phyloP scores from a whole-genome alignment of 495 filamentous ascomycete genomes.

The Penicillium bialowiezense region DNA sequence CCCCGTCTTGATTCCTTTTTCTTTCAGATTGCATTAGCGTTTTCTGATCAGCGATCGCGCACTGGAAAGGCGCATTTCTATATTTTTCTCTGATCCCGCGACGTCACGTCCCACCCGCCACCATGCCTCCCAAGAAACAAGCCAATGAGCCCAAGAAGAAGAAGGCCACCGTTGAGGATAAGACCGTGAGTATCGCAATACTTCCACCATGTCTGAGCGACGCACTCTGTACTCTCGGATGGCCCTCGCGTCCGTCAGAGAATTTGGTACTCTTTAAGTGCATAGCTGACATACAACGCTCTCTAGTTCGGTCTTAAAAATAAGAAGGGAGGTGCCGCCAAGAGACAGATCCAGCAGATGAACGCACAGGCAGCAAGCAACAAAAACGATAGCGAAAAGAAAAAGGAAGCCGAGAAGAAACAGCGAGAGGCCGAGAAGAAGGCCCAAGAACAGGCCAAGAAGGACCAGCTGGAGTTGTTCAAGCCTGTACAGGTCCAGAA shows the following conservation, averaged over 20 bases:
- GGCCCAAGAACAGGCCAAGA: slow-evolving; percentile 76
- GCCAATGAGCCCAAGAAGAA: slow-evolving; percentile 55
- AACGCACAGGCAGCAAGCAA: slow-evolving; percentile 65
- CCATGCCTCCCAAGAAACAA: slow-evolving; percentile 89
- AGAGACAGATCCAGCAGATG: slow-evolving; percentile 84
- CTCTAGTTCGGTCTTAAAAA: slow-evolving; percentile 22
- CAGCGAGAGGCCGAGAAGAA: slow-evolving; percentile 82
- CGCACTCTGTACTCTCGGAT: no score
- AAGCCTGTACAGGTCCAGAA: slow-evolving; percentile 95
- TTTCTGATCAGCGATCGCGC: slow-evolving; percentile 8
- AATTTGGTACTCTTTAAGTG: no score
- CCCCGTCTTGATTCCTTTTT: slow-evolving; percentile 10
- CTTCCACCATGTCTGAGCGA: no score
- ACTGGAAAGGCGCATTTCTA: slow-evolving; percentile 20
- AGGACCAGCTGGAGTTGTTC: slow-evolving; percentile 79
- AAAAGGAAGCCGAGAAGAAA: slow-evolving; percentile 85
- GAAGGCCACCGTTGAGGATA: slow-evolving; percentile 84
- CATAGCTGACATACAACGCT: no score
- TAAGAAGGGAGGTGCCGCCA: slow-evolving; percentile 91
- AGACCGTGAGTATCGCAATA: slow-evolving; percentile 43
- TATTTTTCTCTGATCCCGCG: slow-evolving; percentile 15
- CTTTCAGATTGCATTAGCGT: slow-evolving; percentile 21
- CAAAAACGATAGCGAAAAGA: slow-evolving; percentile 80
- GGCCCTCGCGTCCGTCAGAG: no score
- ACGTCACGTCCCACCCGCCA: slow-evolving; percentile 35